A percentile compares a stretch with the other conserved stretches of the same genome.
These are phyloP conservation scores for Vigna nakashimae DNA, from an alignment of 306 rosid genomes.

Conservation along the genomic window DNA sequence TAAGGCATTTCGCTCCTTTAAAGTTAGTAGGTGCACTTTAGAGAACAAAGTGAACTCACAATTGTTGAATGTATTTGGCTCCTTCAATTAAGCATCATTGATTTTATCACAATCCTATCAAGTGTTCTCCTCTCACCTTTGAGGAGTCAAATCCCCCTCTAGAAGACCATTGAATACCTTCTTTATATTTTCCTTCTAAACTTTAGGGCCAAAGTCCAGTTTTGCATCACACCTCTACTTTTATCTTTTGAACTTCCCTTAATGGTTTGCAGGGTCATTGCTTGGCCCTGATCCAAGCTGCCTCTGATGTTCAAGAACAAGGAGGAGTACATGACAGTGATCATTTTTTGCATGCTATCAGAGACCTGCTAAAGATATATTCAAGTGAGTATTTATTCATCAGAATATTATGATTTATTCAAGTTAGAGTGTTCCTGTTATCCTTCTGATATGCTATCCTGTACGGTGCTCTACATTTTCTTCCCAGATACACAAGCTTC, in stretches of 20 bases:
- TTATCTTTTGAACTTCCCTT: slow-evolving; percentile 33
- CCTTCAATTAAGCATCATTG: too few species aligned
- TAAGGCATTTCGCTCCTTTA: background rate
- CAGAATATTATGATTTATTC: slow-evolving; percentile 33
- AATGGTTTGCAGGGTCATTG: slow-evolving; percentile 73
- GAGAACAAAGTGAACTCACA: background rate
- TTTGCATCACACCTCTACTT: slow-evolving; percentile 15
- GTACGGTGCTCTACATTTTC: slow-evolving; percentile 36
- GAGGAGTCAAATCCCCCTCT: background rate
- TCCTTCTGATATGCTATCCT: slow-evolving; percentile 39
- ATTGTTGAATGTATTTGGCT: background rate
- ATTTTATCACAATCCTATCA: too few species aligned
- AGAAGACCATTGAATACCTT: slow-evolving; percentile 20
- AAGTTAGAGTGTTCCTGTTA: slow-evolving; percentile 32
- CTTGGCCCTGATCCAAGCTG: slow-evolving; percentile 89
- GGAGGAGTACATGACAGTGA: slow-evolving; percentile 98
- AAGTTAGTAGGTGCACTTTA: background rate
- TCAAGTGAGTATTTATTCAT: slow-evolving; percentile 64
- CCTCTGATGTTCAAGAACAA: slow-evolving; percentile 92
- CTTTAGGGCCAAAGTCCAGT: slow-evolving; percentile 7
- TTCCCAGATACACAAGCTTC: slow-evolving; percentile 84
- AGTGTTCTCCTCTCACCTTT: background rate
- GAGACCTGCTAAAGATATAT: slow-evolving; percentile 93
- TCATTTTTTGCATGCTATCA: slow-evolving; percentile 88
- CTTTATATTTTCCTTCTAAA: slow-evolving; percentile 27